phyloP scores from a whole-genome alignment of 2,329 filamentous ascomycete species.

The Paradendryphiella salina region DNA sequence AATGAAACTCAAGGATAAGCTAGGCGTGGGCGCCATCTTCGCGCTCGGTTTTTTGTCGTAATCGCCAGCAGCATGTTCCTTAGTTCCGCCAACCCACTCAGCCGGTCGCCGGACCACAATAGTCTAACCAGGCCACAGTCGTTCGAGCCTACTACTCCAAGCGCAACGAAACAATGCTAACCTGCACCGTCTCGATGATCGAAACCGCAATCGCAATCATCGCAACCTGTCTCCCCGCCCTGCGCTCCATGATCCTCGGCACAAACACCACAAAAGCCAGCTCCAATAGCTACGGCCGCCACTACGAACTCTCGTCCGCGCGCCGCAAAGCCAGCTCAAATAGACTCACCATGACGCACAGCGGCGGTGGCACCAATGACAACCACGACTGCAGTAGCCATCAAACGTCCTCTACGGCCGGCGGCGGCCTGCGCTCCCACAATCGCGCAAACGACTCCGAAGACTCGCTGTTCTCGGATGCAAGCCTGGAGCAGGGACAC shows the following conservation, averaged over 20 bases:
- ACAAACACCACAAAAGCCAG: conserved; percentile 19
- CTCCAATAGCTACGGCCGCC: conserved; percentile 27
- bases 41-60: conserved; percentile 29
- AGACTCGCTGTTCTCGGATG: conserved; percentile 18
- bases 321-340: conserved; percentile 18
- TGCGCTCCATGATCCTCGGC: conserved; percentile 27
- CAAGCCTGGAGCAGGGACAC: neutral
- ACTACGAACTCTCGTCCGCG: conserved; percentile 28
- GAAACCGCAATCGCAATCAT: conserved; percentile 47
- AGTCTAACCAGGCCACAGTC: conserved; percentile 16
- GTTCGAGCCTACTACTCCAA: conserved; percentile 29
- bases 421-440: conserved; percentile 3
- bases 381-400: neutral
- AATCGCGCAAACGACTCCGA: conserved; percentile 18
- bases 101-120: too few relatives aligned
- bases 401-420: neutral
- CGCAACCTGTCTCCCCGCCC: conserved; percentile 45
- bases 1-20: conserved; percentile 30
- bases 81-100: too few relatives aligned
- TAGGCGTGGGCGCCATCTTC: conserved; percentile 29
- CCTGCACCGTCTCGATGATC: conserved; percentile 31
- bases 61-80: conserved; percentile 26
- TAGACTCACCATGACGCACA: neutral
- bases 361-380: neutral
- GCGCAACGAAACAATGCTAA: conserved; percentile 27